These are phyloP conservation scores for Cicer yamashitae DNA, from an alignment of 306 rosid species.

Conservation along the genomic window DNA sequence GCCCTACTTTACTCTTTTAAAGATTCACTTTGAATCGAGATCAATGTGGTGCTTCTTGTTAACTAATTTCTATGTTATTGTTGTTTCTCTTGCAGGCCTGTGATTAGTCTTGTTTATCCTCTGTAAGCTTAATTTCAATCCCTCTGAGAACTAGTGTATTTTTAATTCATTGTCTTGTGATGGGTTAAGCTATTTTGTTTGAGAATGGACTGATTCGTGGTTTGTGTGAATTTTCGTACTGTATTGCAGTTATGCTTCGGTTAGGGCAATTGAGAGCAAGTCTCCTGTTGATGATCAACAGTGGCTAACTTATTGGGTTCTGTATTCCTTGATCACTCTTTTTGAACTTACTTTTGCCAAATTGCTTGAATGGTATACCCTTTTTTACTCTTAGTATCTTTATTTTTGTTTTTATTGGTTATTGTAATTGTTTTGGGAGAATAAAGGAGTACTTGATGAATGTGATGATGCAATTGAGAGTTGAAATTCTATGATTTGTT, in stretches of 20 bases:
- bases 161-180: background rate
- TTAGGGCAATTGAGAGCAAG: conserved; percentile 90
- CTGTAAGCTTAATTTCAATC: conserved; percentile 64
- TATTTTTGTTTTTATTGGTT: conserved; percentile 12
- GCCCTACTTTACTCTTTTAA: background rate
- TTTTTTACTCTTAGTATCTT: background rate
- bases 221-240: conserved; percentile 35
- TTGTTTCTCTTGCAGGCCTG: conserved; percentile 74
- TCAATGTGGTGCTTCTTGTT: conserved; percentile 27
- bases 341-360: conserved; percentile 90
- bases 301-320: conserved; percentile 98
- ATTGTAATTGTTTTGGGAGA: conserved; percentile 20
- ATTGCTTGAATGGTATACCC: conserved; percentile 77
- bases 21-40: background rate
- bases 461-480: conserved; percentile 10
- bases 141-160: too few relatives aligned
- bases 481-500: conserved; percentile 32
- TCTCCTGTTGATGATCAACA: conserved; percentile 89
- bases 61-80: background rate
- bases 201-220: conserved; percentile 31
- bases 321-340: conserved; percentile 89
- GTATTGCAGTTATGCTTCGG: conserved; percentile 76
- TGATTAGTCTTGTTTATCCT: conserved; percentile 92
- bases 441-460: conserved; percentile 5
- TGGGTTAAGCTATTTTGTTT: background rate